These are phyloP conservation scores for Coemansia sp. DNA, from an alignment of 371 early-diverging fungal genomes.

Conservation along the genomic window DNA sequence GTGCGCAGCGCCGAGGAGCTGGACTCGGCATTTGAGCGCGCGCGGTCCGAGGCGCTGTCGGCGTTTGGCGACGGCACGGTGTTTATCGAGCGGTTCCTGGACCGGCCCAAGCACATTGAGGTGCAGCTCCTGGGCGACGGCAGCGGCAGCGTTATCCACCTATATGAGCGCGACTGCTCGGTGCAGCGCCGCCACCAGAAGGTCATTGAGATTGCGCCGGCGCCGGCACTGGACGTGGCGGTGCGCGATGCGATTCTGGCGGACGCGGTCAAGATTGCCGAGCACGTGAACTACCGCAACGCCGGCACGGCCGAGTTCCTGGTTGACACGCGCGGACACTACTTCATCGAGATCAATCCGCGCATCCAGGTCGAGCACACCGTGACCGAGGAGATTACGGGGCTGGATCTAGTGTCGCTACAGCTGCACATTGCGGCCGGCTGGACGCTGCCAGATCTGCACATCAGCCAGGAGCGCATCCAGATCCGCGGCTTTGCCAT, in stretches of 20 bases:
- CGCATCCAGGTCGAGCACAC: conserved; percentile 92
- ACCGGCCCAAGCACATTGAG: conserved; percentile 95
- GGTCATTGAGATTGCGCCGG: conserved; percentile 93
- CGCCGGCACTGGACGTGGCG: conserved; percentile 63
- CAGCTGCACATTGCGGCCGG: conserved; percentile 94
- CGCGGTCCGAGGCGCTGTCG: conserved; percentile 83
- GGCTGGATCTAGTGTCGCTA: conserved; percentile 88
- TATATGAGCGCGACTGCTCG: conserved; percentile 96
- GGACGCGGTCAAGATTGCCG: conserved; percentile 91
- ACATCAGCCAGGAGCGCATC: conserved; percentile 80
- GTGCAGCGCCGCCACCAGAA: conserved; percentile 98
- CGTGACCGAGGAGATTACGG: conserved; percentile 93
- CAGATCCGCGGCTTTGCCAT: conserved; percentile 84
- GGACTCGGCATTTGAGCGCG: conserved; percentile 74
- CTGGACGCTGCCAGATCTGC: conserved; percentile 72
- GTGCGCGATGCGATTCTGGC: conserved; percentile 78
- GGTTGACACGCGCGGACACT: conserved; percentile 84
- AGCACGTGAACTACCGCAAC: conserved; percentile 85
- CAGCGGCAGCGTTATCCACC: conserved; percentile 82
- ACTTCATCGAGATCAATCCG: conserved; percentile 97
- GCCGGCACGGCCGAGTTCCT: conserved; percentile 98
- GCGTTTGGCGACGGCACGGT: conserved; percentile 96
- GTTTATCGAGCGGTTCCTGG: conserved; percentile 91
- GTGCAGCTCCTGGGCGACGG: conserved; percentile 93
- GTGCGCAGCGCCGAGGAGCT: conserved; percentile 70